These are phyloP conservation scores for Cydonia oblonga DNA, from an alignment of 331 rosid genomes.

Conservation along the genomic window DNA sequence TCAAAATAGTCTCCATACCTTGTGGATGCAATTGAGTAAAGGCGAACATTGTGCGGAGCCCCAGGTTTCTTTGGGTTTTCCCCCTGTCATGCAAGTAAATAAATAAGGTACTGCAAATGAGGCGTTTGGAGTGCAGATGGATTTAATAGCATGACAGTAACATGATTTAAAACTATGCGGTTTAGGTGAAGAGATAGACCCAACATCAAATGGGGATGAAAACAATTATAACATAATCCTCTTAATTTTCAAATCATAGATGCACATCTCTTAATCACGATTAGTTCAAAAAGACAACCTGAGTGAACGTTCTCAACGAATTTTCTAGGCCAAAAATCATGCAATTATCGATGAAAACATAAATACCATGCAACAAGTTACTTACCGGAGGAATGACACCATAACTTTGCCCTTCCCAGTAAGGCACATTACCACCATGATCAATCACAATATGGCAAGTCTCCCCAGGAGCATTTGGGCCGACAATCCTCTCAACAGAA, in stretches of 20 bases:
- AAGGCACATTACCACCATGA: constrained; percentile 91
- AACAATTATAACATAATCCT: background rate
- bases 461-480: constrained; percentile 96
- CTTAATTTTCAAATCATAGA: background rate
- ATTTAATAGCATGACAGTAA: background rate
- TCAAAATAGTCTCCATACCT: constrained; percentile 89
- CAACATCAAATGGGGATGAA: background rate
- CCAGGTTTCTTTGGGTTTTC: constrained; percentile 95
- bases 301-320: background rate
- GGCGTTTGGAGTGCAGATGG: background rate
- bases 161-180: background rate
- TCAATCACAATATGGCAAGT: constrained; percentile 95
- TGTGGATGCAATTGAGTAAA: constrained; percentile 91
- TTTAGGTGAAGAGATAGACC: background rate
- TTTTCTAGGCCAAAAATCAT: background rate
- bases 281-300: background rate
- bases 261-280: background rate
- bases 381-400: constrained; percentile 96
- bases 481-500: constrained; percentile 91
- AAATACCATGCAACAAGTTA: background rate
- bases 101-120: background rate
- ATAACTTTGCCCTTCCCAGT: constrained; percentile 99
- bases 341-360: background rate
- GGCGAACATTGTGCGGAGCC: constrained; percentile 65
- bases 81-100: constrained; percentile 48